These are phyloP conservation scores for Fusarium nodosum DNA, from an alignment of 2,329 filamentous ascomycete genomes.

Conservation along the genomic window DNA sequence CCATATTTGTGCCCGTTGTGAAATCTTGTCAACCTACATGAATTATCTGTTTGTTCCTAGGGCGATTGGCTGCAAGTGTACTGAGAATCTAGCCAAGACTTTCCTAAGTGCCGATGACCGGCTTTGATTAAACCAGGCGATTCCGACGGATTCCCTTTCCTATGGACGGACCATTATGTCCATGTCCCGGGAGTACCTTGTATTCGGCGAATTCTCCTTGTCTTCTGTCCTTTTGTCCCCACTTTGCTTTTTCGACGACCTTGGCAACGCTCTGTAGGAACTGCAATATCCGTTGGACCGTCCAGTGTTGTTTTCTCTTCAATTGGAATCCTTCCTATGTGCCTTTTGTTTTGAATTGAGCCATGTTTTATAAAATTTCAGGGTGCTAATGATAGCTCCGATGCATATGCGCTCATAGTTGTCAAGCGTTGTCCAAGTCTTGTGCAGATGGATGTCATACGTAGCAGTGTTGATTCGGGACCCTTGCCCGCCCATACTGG, in stretches of 20 bases:
- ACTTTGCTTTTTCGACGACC: slow-evolving; percentile 27
- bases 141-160: slow-evolving; percentile 31
- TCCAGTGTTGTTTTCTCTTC: slow-evolving; percentile 10
- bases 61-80: slow-evolving; percentile 15
- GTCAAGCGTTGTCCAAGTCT: slow-evolving; percentile 7
- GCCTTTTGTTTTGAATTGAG: slow-evolving; percentile 14
- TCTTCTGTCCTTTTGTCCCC: slow-evolving; percentile 26
- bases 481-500: slow-evolving; percentile 32
- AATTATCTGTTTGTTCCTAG: slow-evolving; percentile 40
- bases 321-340: neutral
- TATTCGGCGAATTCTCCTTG: slow-evolving; percentile 40
- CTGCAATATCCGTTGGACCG: slow-evolving; percentile 20
- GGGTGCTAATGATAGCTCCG: neutral
- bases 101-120: slow-evolving; percentile 25
- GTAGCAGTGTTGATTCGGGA: slow-evolving; percentile 28
- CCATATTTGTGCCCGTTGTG: slow-evolving; percentile 14
- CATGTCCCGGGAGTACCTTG: slow-evolving; percentile 29
- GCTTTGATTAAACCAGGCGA: slow-evolving; percentile 33
- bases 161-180: slow-evolving; percentile 38
- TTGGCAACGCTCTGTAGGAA: slow-evolving; percentile 29
- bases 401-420: neutral
- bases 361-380: slow-evolving; percentile 3
- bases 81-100: slow-evolving; percentile 8
- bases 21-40: neutral
- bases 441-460: slow-evolving; percentile 22